phyloP scores from a whole-genome alignment of 1,284 basidiomycete genomes.

The Polyporus tsugae region DNA sequence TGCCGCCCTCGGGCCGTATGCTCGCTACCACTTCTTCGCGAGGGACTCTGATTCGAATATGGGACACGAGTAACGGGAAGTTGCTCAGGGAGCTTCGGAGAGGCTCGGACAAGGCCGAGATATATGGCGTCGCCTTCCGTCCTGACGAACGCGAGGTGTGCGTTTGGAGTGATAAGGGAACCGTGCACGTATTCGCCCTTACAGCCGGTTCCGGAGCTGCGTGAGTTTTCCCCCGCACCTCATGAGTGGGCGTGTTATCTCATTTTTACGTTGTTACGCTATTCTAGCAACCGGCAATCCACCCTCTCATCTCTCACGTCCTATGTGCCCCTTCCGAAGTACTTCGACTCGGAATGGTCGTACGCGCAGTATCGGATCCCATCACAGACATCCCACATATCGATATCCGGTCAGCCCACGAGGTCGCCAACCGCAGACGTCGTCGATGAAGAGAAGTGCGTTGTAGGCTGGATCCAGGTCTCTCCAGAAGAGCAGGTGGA shows the following conservation, averaged over 20 bases:
- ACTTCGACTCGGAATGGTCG: constrained; percentile 94
- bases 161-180: constrained; percentile 97
- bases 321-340: constrained; percentile 87
- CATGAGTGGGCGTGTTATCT: neutral
- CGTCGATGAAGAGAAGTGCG: constrained; percentile 84
- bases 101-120: constrained; percentile 91
- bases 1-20: constrained; percentile 81
- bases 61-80: constrained; percentile 83
- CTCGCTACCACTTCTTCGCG: constrained; percentile 87
- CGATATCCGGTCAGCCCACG: constrained; percentile 66
- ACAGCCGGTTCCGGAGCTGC: constrained; percentile 64
- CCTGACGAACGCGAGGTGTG: constrained; percentile 84
- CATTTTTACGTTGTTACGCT: constrained; percentile 14
- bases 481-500: constrained; percentile 50
- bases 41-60: constrained; percentile 90
- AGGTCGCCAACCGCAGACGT: constrained; percentile 68
- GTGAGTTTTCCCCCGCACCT: constrained; percentile 52
- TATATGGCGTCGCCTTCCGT: constrained; percentile 87
- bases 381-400: constrained; percentile 80
- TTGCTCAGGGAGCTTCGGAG: constrained; percentile 85
- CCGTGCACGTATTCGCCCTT: constrained; percentile 90
- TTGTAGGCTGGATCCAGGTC: constrained; percentile 84
- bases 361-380: constrained; percentile 94
- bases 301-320: constrained; percentile 79
- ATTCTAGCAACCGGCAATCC: constrained; percentile 78